A percentile compares a stretch with the other conserved stretches of the same genome.
Conservation (phyloP, 139 green algal species). For the Asterochloris sp. region DNA sequence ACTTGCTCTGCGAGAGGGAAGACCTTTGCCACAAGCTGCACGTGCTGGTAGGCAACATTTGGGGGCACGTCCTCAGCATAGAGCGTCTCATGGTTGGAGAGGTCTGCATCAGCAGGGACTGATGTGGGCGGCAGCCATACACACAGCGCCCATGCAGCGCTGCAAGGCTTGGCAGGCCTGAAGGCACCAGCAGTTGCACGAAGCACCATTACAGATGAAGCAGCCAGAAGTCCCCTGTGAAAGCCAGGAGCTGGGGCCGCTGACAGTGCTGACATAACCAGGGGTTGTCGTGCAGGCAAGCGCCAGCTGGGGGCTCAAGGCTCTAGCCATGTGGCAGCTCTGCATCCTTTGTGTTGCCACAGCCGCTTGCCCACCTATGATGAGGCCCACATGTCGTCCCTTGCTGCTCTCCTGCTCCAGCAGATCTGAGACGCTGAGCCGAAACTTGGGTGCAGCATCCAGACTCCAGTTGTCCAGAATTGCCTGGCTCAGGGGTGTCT, state of each 20-base stretch:
- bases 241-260: no score
- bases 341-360: no score
- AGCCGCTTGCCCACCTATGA: slow-evolving; percentile 36
- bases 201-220: no score
- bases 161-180: no score
- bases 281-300: no score
- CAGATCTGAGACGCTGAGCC: slow-evolving; percentile 54
- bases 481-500: slow-evolving; percentile 58
- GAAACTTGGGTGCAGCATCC: slow-evolving; percentile 46
- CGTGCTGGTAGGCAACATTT: slow-evolving; percentile 49
- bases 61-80: slow-evolving; percentile 68
- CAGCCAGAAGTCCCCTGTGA: no score
- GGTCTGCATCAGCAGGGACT: slow-evolving; percentile 30
- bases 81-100: slow-evolving; percentile 82
- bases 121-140: no score
- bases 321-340: no score
- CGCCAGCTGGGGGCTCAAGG: no score
- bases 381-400: slow-evolving; percentile 51
- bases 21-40: slow-evolving; percentile 69
- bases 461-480: slow-evolving; percentile 65
- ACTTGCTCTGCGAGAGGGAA: slow-evolving; percentile 52
- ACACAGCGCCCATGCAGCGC: no score
- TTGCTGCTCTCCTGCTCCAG: slow-evolving; percentile 33
- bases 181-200: no score
- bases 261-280: no score